Evolutionary conservation across 2,329 filamentous ascomycete species (phyloP).

Genomic region (Tolypocladium tundrense): DNA sequence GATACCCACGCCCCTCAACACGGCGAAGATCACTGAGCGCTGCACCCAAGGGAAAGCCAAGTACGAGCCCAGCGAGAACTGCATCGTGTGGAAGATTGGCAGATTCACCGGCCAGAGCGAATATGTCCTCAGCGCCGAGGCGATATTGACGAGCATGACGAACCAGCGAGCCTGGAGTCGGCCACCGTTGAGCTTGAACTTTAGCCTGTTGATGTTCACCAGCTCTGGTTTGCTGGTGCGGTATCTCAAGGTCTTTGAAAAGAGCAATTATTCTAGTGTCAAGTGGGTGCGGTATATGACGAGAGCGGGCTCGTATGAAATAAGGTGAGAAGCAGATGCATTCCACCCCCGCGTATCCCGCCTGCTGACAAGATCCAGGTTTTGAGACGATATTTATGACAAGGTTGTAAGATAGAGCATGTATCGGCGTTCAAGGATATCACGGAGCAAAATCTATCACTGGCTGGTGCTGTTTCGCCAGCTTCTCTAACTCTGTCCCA

Average conservation of each 20-base stretch:
- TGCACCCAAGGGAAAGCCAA: slow-evolving; percentile 96
- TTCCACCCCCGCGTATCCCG: too few relatives aligned
- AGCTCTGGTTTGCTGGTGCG: slow-evolving; percentile 84
- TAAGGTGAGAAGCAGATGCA: slow-evolving; percentile 46
- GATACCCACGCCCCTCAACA: slow-evolving; percentile 94
- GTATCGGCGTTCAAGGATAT: slow-evolving; percentile 7
- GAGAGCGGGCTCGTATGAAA: slow-evolving; percentile 92
- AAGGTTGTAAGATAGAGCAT: slow-evolving; percentile 1
- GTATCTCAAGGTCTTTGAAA: slow-evolving; percentile 98
- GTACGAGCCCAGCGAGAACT: slow-evolving; percentile 96
- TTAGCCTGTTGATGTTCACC: slow-evolving; percentile 96
- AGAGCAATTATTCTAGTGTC: slow-evolving; percentile 96
- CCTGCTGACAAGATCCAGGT: slow-evolving; percentile 16
- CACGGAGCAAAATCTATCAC: slow-evolving; percentile 1
- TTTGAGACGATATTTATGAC: slow-evolving; percentile 14
- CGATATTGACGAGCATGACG: slow-evolving; percentile 89
- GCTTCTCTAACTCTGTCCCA: neutral
- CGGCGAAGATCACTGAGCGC: slow-evolving; percentile 83
- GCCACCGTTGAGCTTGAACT: slow-evolving; percentile 83
- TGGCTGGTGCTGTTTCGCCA: neutral
- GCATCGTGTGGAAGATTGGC: slow-evolving; percentile 98
- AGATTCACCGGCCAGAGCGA: slow-evolving; percentile 98
- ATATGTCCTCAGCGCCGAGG: slow-evolving; percentile 89
- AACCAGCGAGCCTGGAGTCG: slow-evolving; percentile 96
- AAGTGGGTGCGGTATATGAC: slow-evolving; percentile 99